Conservation (phyloP, 2,329 filamentous ascomycete genomes). For the Xylariaceae sp. region DNA sequence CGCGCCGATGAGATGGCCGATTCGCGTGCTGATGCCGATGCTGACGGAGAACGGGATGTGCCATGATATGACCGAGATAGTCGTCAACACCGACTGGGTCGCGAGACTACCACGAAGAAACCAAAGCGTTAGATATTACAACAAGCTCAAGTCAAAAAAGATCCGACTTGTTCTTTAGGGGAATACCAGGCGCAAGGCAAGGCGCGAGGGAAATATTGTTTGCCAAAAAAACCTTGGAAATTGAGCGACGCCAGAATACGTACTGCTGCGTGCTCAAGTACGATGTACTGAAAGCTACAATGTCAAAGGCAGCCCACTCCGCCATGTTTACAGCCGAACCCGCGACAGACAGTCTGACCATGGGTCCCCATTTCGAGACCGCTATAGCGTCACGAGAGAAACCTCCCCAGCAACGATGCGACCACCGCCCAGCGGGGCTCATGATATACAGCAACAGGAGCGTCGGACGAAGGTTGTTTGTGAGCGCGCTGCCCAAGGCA, state of each 20-base stretch:
- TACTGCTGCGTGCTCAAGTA: constrained; percentile 41
- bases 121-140: background rate
- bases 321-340: constrained; percentile 40
- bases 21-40: constrained; percentile 40
- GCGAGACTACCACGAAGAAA: constrained; percentile 30
- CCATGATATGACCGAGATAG: constrained; percentile 40
- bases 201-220: too few species aligned
- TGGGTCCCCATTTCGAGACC: constrained; percentile 38
- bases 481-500: constrained; percentile 46
- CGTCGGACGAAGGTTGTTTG: constrained; percentile 46
- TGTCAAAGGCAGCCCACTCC: constrained; percentile 42
- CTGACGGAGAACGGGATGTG: constrained; percentile 42
- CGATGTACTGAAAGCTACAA: constrained; percentile 43
- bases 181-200: background rate
- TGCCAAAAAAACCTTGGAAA: background rate
- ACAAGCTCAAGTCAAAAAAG: background rate
- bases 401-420: constrained; percentile 43
- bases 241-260: background rate
- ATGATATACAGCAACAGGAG: constrained; percentile 45
- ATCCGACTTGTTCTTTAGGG: background rate
- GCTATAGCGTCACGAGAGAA: constrained; percentile 35
- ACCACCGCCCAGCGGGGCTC: constrained; percentile 38
- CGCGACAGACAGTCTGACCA: constrained; percentile 38
- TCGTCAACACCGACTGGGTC: constrained; percentile 41
- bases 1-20: constrained; percentile 42